A percentile compares a stretch with the other conserved stretches of the same genome.
Evolutionary conservation across 768 basidiomycete species (phyloP).

Genomic region (Coprinopsis cinerea): DNA sequence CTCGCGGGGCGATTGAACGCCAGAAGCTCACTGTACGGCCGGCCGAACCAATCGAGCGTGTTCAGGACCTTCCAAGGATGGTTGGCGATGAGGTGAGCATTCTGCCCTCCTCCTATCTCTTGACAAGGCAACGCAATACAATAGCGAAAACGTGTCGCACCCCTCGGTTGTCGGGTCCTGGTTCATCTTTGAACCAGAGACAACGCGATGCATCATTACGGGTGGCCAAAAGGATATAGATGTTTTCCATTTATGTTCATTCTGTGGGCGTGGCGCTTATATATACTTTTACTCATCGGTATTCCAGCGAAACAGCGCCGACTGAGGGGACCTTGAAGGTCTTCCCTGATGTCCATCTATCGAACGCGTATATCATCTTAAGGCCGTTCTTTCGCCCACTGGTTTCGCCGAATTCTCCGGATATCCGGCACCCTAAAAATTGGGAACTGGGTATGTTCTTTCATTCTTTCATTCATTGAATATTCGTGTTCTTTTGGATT

Average conservation of each 20-base stretch:
- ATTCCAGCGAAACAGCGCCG: constrained; percentile 55
- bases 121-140: not conserved
- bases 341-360: constrained; percentile 59
- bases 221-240: too few species aligned
- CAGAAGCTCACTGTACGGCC: constrained; percentile 56
- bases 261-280: too few species aligned
- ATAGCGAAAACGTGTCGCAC: not conserved
- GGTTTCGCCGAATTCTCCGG: constrained; percentile 31
- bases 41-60: constrained; percentile 36
- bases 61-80: constrained; percentile 75
- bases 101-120: too few species aligned
- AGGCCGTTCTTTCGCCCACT: constrained; percentile 69
- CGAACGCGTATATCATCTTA: constrained; percentile 68
- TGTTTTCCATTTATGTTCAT: too few species aligned
- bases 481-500: too few species aligned
- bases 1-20: constrained; percentile 55
- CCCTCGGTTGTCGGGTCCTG: too few species aligned
- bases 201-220: too few species aligned
- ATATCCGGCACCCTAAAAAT: constrained; percentile 43
- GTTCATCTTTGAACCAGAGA: too few species aligned
- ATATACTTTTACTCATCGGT: too few species aligned
- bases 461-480: too few species aligned
- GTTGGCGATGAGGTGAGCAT: constrained; percentile 55
- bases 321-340: constrained; percentile 64
- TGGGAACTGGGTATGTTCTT: constrained; percentile 43